Evolutionary conservation across 1,139 yeast species (phyloP).

Genomic region (Saccharomycopsis hybrid): DNA sequence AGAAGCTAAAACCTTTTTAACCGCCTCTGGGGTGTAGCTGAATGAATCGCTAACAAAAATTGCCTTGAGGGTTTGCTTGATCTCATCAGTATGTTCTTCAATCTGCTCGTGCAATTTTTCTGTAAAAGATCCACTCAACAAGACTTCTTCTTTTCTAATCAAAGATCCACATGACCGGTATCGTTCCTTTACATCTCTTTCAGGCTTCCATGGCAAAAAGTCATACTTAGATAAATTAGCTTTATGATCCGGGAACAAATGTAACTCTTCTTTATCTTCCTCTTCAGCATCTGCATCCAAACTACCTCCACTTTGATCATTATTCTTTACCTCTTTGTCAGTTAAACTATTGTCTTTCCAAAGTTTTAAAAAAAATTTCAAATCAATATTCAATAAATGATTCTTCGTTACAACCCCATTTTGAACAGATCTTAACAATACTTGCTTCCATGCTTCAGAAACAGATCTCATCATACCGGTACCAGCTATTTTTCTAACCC

Average conservation of each 20-base stretch:
- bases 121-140: conserved; percentile 37
- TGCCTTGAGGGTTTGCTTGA: conserved; percentile 40
- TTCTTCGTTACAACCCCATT: conserved; percentile 40
- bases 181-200: too few species aligned
- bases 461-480: conserved; percentile 49
- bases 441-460: conserved; percentile 47
- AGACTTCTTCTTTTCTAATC: conserved; percentile 46
- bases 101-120: background rate
- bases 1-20: conserved; percentile 35
- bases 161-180: conserved; percentile 31
- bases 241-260: too few species aligned
- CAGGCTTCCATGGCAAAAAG: too few species aligned
- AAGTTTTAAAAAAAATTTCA: conserved; percentile 42
- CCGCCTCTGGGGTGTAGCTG: conserved; percentile 39
- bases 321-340: conserved; percentile 29
- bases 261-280: too few species aligned
- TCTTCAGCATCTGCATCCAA: too few species aligned
- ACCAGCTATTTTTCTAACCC: conserved; percentile 51
- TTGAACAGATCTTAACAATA: conserved; percentile 47
- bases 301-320: conserved; percentile 11
- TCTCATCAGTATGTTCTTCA: background rate
- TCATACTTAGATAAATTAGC: too few species aligned
- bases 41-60: conserved; percentile 52
- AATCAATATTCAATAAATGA: conserved; percentile 44
- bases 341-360: conserved; percentile 45